Evolutionary conservation across 2,329 filamentous ascomycete genomes (phyloP).

Genomic region (Phialocephala sp.): DNA sequence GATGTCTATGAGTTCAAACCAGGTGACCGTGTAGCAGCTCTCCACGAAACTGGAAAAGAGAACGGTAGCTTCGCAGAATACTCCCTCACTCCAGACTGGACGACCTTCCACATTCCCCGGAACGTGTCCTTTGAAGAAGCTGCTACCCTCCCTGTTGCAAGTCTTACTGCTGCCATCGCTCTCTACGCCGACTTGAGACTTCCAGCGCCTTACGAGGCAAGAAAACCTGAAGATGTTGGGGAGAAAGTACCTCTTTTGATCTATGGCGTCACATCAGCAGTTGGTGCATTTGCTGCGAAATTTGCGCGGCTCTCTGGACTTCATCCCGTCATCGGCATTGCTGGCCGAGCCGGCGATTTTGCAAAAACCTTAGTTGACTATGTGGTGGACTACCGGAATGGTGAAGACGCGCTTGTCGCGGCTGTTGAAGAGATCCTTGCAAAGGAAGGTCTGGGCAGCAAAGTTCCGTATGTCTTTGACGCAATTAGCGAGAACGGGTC

Average conservation of each 20-base stretch:
- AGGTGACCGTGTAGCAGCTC: constrained; percentile 53
- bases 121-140: constrained; percentile 42
- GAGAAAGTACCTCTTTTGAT: constrained; percentile 46
- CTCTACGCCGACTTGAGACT: constrained; percentile 45
- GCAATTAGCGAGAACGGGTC: constrained; percentile 29
- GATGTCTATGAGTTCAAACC: constrained; percentile 49
- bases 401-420: constrained; percentile 47
- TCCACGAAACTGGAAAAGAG: constrained; percentile 54
- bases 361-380: constrained; percentile 57
- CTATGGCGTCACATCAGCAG: constrained; percentile 58
- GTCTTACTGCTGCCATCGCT: constrained; percentile 48
- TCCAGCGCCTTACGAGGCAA: constrained; percentile 45
- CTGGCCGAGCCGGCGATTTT: constrained; percentile 52
- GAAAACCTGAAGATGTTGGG: constrained; percentile 26
- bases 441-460: constrained; percentile 17
- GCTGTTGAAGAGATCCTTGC: constrained; percentile 26
- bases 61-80: constrained; percentile 65
- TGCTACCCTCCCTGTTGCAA: constrained; percentile 49
- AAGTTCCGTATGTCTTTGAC: constrained; percentile 32
- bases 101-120: constrained; percentile 51
- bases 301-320: constrained; percentile 52
- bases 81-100: constrained; percentile 57
- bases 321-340: constrained; percentile 63
- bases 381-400: constrained; percentile 61
- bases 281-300: constrained; percentile 62